phyloP scores from a whole-genome alignment of 176 grass and related monocot species.

The Puccinellia tenuiflora region DNA sequence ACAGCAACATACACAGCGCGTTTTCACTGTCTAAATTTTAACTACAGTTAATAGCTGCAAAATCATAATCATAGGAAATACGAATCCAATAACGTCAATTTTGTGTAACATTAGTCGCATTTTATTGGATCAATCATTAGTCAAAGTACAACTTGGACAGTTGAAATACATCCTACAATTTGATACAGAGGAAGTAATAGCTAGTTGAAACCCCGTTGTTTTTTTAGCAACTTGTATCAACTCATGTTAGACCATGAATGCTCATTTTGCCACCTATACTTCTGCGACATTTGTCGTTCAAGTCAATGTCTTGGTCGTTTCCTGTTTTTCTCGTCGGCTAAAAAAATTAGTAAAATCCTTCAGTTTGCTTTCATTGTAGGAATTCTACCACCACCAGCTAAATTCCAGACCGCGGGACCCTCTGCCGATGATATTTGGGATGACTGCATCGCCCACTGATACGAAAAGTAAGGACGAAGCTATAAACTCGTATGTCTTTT shows the following conservation, averaged over 20 bases:
- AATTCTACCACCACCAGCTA: constrained; percentile 66
- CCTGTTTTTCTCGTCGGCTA: neutral
- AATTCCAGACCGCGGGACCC: constrained; percentile 26
- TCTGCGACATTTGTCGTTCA: neutral
- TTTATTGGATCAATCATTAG: neutral
- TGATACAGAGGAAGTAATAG: neutral
- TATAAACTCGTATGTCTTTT: neutral
- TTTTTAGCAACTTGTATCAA: neutral
- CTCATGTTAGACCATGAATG: neutral
- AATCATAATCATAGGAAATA: neutral
- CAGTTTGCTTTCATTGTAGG: constrained; percentile 35
- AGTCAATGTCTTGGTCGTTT: neutral
- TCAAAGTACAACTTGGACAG: neutral
- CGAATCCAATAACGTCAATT: neutral
- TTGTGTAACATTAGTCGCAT: neutral
- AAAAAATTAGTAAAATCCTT: constrained; percentile 21
- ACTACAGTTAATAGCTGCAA: neutral
- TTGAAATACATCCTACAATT: neutral
- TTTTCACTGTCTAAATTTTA: neutral
- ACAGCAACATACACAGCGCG: neutral
- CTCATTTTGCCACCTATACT: neutral
- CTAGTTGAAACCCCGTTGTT: neutral
- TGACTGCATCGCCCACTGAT: constrained; percentile 64
- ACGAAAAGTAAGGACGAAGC: constrained; percentile 41
- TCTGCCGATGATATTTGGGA: constrained; percentile 77